Conservation (phyloP, 2,329 filamentous ascomycete genomes). For the Tolypocladium album region DNA sequence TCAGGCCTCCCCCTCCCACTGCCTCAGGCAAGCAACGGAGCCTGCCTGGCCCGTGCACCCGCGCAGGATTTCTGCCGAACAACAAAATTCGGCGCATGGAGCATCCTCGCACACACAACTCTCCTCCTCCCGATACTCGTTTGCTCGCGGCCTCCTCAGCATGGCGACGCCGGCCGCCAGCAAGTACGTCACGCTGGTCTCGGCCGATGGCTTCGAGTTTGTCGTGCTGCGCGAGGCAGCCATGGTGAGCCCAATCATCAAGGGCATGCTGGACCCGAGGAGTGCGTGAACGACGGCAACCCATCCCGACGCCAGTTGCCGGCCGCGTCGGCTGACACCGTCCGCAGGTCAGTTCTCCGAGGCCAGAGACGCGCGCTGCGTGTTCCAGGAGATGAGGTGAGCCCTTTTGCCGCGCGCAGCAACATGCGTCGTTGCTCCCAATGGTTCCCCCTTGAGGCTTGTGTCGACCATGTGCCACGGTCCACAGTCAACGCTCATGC, state of each 20-base stretch:
- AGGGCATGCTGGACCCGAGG: conserved; percentile 61
- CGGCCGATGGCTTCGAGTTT: conserved; percentile 67
- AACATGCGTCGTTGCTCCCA: neutral
- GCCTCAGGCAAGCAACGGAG: neutral
- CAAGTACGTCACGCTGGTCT: conserved; percentile 70
- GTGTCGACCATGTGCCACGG: neutral
- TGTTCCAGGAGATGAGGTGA: conserved; percentile 66
- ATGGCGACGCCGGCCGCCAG: conserved; percentile 22
- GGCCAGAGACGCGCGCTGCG: conserved; percentile 51
- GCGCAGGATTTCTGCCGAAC: neutral
- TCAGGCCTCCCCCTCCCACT: too few relatives aligned
- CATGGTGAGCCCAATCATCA: conserved; percentile 59
- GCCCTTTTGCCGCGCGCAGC: conserved; percentile 12
- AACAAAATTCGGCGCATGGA: neutral
- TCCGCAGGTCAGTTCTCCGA: conserved; percentile 52
- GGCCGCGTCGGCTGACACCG: conserved; percentile 2
- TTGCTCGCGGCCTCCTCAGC: neutral
- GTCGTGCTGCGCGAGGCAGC: conserved; percentile 62
- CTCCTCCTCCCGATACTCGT: neutral
- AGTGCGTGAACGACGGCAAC: conserved; percentile 31
- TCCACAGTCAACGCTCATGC: neutral
- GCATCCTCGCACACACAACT: neutral
- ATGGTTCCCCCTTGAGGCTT: neutral
- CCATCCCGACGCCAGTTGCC: neutral
- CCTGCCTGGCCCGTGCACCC: neutral